phyloP scores from a whole-genome alignment of 2,329 filamentous ascomycete species.

The Penicillium hordei region DNA sequence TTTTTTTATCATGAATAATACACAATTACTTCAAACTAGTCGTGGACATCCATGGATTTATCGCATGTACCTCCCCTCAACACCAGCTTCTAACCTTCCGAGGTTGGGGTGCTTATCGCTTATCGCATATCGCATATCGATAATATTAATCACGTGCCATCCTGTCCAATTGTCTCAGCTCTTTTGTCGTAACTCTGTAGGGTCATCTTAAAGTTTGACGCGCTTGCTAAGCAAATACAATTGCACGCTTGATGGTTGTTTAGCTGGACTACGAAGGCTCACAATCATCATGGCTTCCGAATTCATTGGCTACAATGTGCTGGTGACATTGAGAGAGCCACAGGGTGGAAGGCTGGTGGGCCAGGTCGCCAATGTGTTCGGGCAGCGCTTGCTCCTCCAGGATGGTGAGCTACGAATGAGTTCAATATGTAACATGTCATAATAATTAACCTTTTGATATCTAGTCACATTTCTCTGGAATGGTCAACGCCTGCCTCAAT shows the following conservation, averaged over 20 bases:
- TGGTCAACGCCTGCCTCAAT: conserved; percentile 53
- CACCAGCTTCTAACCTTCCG: too few species aligned
- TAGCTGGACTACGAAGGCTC: conserved; percentile 2
- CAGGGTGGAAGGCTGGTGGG: conserved; percentile 66
- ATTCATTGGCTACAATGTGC: conserved; percentile 75
- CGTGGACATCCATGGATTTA: not conserved
- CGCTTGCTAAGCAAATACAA: not conserved
- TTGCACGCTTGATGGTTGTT: conserved; percentile 1
- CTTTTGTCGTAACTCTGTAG: conserved; percentile 15
- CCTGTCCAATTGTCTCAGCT: conserved; percentile 20
- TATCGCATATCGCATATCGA: conserved; percentile 23
- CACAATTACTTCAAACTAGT: not conserved
- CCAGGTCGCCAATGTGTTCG: conserved; percentile 68
- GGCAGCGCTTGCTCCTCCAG: conserved; percentile 66
- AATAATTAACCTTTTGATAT: conserved; percentile 20
- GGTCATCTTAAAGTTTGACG: conserved; percentile 4
- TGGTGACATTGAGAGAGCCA: conserved; percentile 68
- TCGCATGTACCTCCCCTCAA: too few species aligned
- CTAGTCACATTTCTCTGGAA: conserved; percentile 51
- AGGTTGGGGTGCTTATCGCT: not conserved
- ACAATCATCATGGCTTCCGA: conserved; percentile 59
- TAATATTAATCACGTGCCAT: conserved; percentile 28
- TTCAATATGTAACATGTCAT: not conserved
- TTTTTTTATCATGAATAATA: not conserved
- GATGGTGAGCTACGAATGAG: conserved; percentile 59